These are phyloP conservation scores for Penicillium sp. DNA, from an alignment of 2,329 filamentous ascomycete species.

Conservation along the genomic window DNA sequence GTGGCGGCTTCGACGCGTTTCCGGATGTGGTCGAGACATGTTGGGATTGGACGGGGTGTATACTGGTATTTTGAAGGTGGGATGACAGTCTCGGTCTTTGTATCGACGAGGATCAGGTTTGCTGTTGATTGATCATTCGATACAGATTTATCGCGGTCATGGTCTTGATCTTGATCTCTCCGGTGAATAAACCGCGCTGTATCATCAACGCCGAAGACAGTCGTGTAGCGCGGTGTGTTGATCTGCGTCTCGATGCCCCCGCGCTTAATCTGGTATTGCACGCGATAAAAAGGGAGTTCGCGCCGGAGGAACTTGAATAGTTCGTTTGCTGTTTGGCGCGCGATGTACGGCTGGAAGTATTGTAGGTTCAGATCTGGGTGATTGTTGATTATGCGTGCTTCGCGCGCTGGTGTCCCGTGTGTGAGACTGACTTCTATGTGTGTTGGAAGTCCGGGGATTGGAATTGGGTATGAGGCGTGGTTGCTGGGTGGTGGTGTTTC, in stretches of 20 bases:
- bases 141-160: constrained; percentile 3
- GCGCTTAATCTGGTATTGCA: constrained; percentile 66
- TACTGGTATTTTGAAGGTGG: constrained; percentile 51
- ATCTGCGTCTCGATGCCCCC: constrained; percentile 58
- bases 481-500: constrained; percentile 25
- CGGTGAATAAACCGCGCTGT: constrained; percentile 53
- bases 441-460: constrained; percentile 46
- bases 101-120: constrained; percentile 35
- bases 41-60: constrained; percentile 62
- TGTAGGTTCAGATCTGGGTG: constrained; percentile 66
- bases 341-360: constrained; percentile 69
- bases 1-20: constrained; percentile 60
- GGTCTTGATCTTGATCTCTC: background rate
- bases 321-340: constrained; percentile 49
- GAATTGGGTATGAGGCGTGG: constrained; percentile 51
- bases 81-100: constrained; percentile 39
- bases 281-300: constrained; percentile 70
- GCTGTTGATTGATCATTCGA: constrained; percentile 3
- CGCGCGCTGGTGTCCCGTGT: constrained; percentile 44
- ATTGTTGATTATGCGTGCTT: constrained; percentile 56
- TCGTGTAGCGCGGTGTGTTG: constrained; percentile 56
- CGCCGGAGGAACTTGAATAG: constrained; percentile 65
- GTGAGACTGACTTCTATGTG: constrained; percentile 28
- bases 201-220: constrained; percentile 57
- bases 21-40: constrained; percentile 61